Evolutionary conservation across 768 basidiomycete genomes (phyloP), one percentile per base, ranked within the genome.

Genomic region (Mrakia frigida): DNA sequence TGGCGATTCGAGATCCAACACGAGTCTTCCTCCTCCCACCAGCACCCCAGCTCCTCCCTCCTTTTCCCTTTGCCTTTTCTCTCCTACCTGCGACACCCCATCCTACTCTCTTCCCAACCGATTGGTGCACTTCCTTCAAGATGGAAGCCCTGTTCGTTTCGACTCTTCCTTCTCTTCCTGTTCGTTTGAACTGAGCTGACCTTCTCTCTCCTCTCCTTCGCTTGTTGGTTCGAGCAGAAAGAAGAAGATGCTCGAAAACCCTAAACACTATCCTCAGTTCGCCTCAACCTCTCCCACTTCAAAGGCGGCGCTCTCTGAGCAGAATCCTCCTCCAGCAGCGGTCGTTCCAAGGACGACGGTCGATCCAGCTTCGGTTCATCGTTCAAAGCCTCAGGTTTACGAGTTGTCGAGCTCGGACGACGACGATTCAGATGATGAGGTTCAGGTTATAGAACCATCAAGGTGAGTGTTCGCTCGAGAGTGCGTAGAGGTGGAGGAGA

Each of bases 181-280:
- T 5, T 7, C 18, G 23, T 28, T 25, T n/a, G 56, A 56, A 9
- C 65, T 14, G 65, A 39, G 9, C 25, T 68, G 5, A 1, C 6
- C 69, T 39, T 53, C 28, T n/a, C 9, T 18, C 50, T 50, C 39
- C 41, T 69, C 39, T 56, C 68, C 18, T 41, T 43, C 23, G n/a
- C 7, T 69, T 6, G 23, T 28, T 23, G 23, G 0, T 46, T 25
- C 6, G 35, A 25, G n/a, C 73, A 74, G 73, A 5, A 74, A 74
- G 73, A 74, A 74, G 31, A 61, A 74, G 52, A 46, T 68, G 56
- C 56, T 60, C 16, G 73, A 61, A 41, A 60, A 74, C 63, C 73
- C 73, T 0, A 43, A 52, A 7, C 43, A 74, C 63, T 74, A 74
- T 28, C 73, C 73, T 53, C 73, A 74, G 41, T 68, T 74, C 31